Percentiles rank a stretch among this genome's conserved stretches.
Evolutionary conservation across 805 yeast genomes (phyloP).

Genomic region (Phaffomyces opuntiae): DNA sequence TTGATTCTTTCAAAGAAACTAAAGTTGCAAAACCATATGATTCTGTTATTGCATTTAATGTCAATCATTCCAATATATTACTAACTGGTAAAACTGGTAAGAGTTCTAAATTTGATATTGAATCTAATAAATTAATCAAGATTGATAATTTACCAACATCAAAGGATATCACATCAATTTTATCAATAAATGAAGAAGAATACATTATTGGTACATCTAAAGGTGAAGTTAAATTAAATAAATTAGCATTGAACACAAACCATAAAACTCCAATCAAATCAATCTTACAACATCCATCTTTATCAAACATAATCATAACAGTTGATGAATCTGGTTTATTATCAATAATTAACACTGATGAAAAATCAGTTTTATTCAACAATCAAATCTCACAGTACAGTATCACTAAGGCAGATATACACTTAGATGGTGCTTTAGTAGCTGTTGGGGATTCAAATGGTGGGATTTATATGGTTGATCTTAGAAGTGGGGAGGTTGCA

Average conservation of each 20-base stretch:
- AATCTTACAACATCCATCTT: constrained; percentile 29
- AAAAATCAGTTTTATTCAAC: constrained; percentile 5
- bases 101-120: constrained; percentile 8
- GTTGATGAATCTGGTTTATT: constrained; percentile 24
- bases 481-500: constrained; percentile 28
- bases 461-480: constrained; percentile 27
- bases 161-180: constrained; percentile 9
- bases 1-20: constrained; percentile 2
- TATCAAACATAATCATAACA: constrained; percentile 24
- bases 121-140: constrained; percentile 6
- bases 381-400: neutral
- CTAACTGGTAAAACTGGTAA: constrained; percentile 16
- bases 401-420: constrained; percentile 23
- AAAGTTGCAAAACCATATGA: constrained; percentile 14
- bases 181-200: constrained; percentile 3
- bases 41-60: constrained; percentile 3
- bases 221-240: constrained; percentile 14
- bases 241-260: constrained; percentile 3
- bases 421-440: constrained; percentile 41
- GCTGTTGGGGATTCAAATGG: constrained; percentile 28
- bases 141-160: constrained; percentile 6
- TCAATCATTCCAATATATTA: constrained; percentile 3
- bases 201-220: constrained; percentile 10
- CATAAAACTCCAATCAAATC: constrained; percentile 13
- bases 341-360: constrained; percentile 11